Evolutionary conservation across 2,329 filamentous ascomycete genomes (phyloP), one percentile per base, ranked within the genome.

Genomic region (Clarireedia sp.): DNA sequence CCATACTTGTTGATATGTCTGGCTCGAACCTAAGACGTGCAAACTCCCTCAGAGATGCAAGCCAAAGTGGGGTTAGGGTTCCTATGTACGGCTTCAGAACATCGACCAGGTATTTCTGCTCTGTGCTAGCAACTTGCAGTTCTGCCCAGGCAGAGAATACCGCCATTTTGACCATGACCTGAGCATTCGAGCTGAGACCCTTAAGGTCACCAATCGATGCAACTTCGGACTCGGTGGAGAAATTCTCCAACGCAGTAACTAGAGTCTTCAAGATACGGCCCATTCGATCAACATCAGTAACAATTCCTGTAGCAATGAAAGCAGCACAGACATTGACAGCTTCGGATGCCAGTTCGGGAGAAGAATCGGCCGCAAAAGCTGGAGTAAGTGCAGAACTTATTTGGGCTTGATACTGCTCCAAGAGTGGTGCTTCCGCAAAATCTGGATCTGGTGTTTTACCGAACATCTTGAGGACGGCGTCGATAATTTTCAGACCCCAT

Each of bases 241-340:
- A 96, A 70, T 92, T 96, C 66, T 97, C 92, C 1, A 99, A 78
- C 0, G 91, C 91, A 44, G 86, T 86, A 5, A 96, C 89, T 2
- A 99, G 78, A 1, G 95, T 87, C 73, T 96, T 97, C 55, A 99
- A 79, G 52, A 99, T 99, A 55, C 94, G 86, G 21, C 94, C 94
- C 94, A 99, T 99, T n/a, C 94, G 84, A 63, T 99, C 95, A 8
- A 97, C 84, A 70, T 97, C 94, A 0, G 90, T 96, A 8, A 99
- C 94, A 54, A 99, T 97, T 14, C 94, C 94, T 0, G 92, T 96
- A 0, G 92, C 88, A 66, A 99, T 95, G 71, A 99, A 99, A 1
- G 89, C 90, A n/a, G 92, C 94, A 66, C 94, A 99, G 6, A 99
- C 94, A 65, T 95, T 95, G 60, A 99, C 89, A 16, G 95, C 94